A percentile compares a stretch with the other conserved stretches of the same genome.
Conservation (phyloP, 2,329 filamentous ascomycete species). For the Chrysoporthe deuterocubensis region DNA sequence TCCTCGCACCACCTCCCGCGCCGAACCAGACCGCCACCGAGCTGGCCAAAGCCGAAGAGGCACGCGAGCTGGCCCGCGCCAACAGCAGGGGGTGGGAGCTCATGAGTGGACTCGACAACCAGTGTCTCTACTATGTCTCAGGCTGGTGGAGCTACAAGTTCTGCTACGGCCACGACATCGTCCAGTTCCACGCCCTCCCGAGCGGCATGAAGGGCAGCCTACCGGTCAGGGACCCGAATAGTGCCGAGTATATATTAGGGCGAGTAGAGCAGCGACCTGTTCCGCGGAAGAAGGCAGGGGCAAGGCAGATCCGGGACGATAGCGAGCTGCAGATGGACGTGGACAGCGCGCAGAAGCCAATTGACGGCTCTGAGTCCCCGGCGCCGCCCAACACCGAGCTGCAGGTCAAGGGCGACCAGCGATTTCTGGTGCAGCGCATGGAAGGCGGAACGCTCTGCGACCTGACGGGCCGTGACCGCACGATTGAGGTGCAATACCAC, state of each 20-base stretch:
- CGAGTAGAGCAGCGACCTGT: slow-evolving; percentile 42
- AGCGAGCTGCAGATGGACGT: slow-evolving; percentile 40
- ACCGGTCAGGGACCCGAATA: slow-evolving; percentile 76
- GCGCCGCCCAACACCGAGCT: slow-evolving; percentile 62
- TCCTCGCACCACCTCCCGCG: slow-evolving; percentile 60
- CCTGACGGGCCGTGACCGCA: slow-evolving; percentile 78
- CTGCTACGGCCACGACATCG: slow-evolving; percentile 85
- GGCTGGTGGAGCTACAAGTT: slow-evolving; percentile 98
- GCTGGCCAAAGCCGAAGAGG: slow-evolving; percentile 73
- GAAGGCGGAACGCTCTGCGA: slow-evolving; percentile 83
- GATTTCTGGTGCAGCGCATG: slow-evolving; percentile 84
- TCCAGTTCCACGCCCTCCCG: slow-evolving; percentile 86
- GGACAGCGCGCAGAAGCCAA: slow-evolving; percentile 25
- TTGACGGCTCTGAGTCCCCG: slow-evolving; percentile 21
- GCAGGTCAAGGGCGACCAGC: slow-evolving; percentile 80
- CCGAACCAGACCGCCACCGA: slow-evolving; percentile 70
- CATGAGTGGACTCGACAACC: slow-evolving; percentile 74
- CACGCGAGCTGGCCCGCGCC: slow-evolving; percentile 78
- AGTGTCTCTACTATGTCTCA: slow-evolving; percentile 79
- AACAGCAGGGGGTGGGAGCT: slow-evolving; percentile 80
- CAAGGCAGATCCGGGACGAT: slow-evolving; percentile 26
- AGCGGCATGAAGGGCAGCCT: slow-evolving; percentile 69
- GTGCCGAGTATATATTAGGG: slow-evolving; percentile 78
- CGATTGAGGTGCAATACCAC: slow-evolving; percentile 80
- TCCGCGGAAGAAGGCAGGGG: slow-evolving; percentile 35